phyloP scores from a whole-genome alignment of 371 early-diverging fungal species.

The Mortierella sp. region DNA sequence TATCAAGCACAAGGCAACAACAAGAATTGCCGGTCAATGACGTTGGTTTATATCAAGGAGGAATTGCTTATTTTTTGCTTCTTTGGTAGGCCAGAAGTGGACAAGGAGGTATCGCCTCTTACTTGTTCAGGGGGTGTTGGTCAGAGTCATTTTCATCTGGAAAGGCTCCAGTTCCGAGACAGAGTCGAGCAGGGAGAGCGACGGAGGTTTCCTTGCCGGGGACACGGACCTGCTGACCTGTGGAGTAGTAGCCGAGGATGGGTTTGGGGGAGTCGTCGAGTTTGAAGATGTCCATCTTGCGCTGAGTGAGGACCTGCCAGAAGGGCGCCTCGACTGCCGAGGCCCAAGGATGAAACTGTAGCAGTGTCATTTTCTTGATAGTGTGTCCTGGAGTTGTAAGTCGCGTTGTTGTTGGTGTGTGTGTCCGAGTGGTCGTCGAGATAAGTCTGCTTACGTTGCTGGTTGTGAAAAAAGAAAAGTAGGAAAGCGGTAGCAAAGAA shows the following conservation, averaged over 20 bases:
- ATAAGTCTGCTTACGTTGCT: background rate
- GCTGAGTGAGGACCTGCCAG: constrained; percentile 87
- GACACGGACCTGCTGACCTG: constrained; percentile 61
- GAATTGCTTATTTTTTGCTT: background rate
- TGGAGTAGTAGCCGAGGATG: constrained; percentile 76
- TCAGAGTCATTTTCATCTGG: constrained; percentile 17
- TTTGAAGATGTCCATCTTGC: constrained; percentile 85
- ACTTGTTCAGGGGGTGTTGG: constrained; percentile 24
- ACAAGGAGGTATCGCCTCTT: background rate
- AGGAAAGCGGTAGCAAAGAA: background rate
- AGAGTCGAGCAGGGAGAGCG: constrained; percentile 59
- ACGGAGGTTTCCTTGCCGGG: constrained; percentile 49
- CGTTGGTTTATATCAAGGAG: background rate
- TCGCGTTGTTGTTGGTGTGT: background rate
- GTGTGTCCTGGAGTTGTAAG: background rate
- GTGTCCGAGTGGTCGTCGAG: background rate
- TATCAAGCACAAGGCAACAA: background rate
- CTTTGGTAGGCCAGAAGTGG: background rate
- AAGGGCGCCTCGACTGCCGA: constrained; percentile 92
- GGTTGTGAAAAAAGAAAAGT: background rate
- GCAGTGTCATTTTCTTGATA: constrained; percentile 48
- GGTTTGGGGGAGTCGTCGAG: constrained; percentile 75
- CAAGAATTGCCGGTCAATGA: background rate
- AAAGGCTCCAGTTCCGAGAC: constrained; percentile 60
- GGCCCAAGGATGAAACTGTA: constrained; percentile 88